phyloP scores from a whole-genome alignment of 2,329 filamentous ascomycete genomes.

The Exophiala sideris region DNA sequence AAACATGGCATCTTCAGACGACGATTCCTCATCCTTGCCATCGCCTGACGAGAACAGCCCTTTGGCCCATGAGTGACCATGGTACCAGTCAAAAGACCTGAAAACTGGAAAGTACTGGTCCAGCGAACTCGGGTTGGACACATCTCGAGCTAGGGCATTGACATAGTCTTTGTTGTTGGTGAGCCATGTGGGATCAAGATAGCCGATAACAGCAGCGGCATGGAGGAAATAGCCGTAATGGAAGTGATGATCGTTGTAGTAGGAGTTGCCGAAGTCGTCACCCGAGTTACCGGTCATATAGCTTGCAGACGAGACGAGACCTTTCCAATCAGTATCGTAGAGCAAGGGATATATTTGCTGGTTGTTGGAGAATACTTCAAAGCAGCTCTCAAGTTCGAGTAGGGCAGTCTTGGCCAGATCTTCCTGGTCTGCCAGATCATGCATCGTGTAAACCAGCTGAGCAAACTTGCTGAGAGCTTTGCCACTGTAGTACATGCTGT shows the following conservation, averaged over 20 bases:
- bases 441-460: constrained; percentile 61
- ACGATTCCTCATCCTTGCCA: constrained; percentile 67
- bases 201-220: constrained; percentile 75
- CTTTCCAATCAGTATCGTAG: constrained; percentile 67
- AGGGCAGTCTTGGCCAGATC: constrained; percentile 58
- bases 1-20: constrained; percentile 85
- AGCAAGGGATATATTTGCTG: constrained; percentile 60
- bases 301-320: constrained; percentile 71
- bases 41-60: constrained; percentile 53
- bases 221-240: constrained; percentile 84
- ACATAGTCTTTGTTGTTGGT: constrained; percentile 72
- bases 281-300: constrained; percentile 67
- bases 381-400: constrained; percentile 61
- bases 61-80: constrained; percentile 90
- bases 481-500: constrained; percentile 92
- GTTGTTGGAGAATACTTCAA: constrained; percentile 65
- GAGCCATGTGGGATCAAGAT: constrained; percentile 74
- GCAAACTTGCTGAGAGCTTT: constrained; percentile 81
- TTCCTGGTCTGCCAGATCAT: constrained; percentile 60
- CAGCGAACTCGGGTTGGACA: constrained; percentile 67
- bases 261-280: constrained; percentile 83
- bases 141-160: constrained; percentile 79
- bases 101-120: constrained; percentile 79
- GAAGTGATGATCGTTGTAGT: constrained; percentile 66
- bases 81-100: constrained; percentile 87